Conservation (phyloP, 2,329 filamentous ascomycete genomes). For the Calycina marina region DNA sequence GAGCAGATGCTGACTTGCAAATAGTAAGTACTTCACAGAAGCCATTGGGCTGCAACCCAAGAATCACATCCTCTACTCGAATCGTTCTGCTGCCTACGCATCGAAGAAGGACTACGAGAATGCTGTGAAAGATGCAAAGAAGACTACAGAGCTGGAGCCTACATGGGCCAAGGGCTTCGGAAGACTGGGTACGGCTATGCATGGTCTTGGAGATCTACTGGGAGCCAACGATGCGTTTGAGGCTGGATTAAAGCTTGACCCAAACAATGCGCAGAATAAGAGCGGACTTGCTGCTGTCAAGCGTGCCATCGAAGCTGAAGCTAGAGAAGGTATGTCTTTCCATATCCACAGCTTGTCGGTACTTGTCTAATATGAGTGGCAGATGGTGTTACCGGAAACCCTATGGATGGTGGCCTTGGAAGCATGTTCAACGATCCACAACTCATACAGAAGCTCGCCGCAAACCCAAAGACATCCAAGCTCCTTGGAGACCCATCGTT, state of each 20-base stretch:
- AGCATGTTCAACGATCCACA: slow-evolving; percentile 91
- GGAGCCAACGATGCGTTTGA: slow-evolving; percentile 83
- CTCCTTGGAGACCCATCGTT: slow-evolving; percentile 73
- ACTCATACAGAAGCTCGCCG: slow-evolving; percentile 77
- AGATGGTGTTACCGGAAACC: slow-evolving; percentile 40
- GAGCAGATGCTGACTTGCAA: slow-evolving; percentile 6
- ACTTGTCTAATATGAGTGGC: slow-evolving; percentile 5
- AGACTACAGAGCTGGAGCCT: slow-evolving; percentile 87
- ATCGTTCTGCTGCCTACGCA: slow-evolving; percentile 76
- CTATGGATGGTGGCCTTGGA: slow-evolving; percentile 56
- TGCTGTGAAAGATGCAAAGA: slow-evolving; percentile 78
- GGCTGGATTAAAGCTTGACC: slow-evolving; percentile 84
- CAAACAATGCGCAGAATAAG: slow-evolving; percentile 84
- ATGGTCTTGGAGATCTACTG: slow-evolving; percentile 74
- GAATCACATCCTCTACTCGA: slow-evolving; percentile 97
- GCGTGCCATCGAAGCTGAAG: slow-evolving; percentile 73
- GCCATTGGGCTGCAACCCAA: slow-evolving; percentile 76
- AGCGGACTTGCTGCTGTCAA: slow-evolving; percentile 73
- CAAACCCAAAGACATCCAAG: slow-evolving; percentile 81
- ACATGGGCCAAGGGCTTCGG: slow-evolving; percentile 98
- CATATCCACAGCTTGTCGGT: slow-evolving; percentile 5
- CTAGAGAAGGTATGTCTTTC: slow-evolving; percentile 27
- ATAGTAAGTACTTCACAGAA: slow-evolving; percentile 82
- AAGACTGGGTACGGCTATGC: slow-evolving; percentile 80
- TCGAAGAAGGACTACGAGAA: slow-evolving; percentile 80